These are phyloP conservation scores for Chondrus crispus DNA, from an alignment of 23 red algal species.

Conservation along the genomic window DNA sequence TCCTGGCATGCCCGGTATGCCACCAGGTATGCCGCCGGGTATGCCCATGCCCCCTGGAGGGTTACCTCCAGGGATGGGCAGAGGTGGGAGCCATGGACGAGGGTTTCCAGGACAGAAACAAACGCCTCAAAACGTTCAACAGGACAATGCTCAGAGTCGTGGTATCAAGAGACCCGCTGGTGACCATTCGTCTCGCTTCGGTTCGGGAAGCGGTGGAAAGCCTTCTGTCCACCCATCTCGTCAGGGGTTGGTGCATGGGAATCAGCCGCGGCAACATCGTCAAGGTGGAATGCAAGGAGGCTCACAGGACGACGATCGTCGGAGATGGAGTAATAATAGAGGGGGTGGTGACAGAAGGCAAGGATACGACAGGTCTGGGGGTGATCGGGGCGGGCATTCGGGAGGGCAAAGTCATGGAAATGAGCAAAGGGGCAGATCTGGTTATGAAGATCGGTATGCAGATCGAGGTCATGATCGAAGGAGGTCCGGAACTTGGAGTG, in stretches of 20 bases:
- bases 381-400: slow-evolving; percentile 3
- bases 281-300: too few relatives aligned
- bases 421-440: not conserved
- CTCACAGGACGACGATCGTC: slow-evolving; percentile 24
- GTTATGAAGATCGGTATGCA: slow-evolving; percentile 29
- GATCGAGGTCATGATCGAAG: slow-evolving; percentile 60
- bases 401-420: not conserved
- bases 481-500: not conserved
- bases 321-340: slow-evolving; percentile 31
- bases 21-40: not conserved
- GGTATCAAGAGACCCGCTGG: not conserved
- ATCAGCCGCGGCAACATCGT: not conserved
- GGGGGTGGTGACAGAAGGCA: slow-evolving; percentile 23
- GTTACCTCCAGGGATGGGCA: not conserved
- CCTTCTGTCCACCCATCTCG: slow-evolving; percentile 6
- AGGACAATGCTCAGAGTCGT: not conserved
- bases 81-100: slow-evolving; percentile 1
- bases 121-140: not conserved
- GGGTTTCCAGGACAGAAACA: slow-evolving; percentile 40
- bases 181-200: not conserved
- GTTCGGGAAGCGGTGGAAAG: not conserved
- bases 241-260: slow-evolving; percentile 17
- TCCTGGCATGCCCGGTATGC: slow-evolving; percentile 8
- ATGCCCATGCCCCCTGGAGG: not conserved
- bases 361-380: slow-evolving; percentile 20